Percentiles rank a stretch among this genome's conserved stretches.
Evolutionary conservation across 2,329 filamentous ascomycete species (phyloP).

Genomic region (Paecilomyces dactylethromorphus): DNA sequence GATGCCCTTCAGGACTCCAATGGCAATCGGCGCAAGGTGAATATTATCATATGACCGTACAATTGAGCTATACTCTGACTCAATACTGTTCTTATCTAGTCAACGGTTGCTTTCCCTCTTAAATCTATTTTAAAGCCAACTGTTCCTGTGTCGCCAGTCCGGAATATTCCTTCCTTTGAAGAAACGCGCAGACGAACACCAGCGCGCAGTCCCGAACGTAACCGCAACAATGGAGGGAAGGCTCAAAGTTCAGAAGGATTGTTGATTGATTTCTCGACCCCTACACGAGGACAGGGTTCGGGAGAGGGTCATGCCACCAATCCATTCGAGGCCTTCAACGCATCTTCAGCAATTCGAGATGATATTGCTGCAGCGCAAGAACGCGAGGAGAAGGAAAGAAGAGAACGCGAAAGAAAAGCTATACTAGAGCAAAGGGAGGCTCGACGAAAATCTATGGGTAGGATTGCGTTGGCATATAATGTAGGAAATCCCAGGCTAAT

Average conservation of each 20-base stretch:
- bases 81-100: conserved; percentile 19
- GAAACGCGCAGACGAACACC: conserved; percentile 40
- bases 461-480: neutral
- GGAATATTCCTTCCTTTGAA: conserved; percentile 57
- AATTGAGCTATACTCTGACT: conserved; percentile 6
- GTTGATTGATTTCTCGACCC: conserved; percentile 39
- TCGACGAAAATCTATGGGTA: conserved; percentile 79
- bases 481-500: neutral
- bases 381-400: conserved; percentile 59
- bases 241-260: conserved; percentile 23
- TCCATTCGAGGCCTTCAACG: conserved; percentile 41
- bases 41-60: conserved; percentile 13
- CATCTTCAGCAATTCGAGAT: conserved; percentile 29
- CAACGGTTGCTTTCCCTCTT: conserved; percentile 35
- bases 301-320: conserved; percentile 40
- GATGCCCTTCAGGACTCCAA: conserved; percentile 70
- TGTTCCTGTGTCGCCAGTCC: conserved; percentile 58
- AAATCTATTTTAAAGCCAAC: conserved; percentile 78
- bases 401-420: conserved; percentile 52
- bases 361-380: conserved; percentile 52
- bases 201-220: conserved; percentile 22
- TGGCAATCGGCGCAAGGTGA: conserved; percentile 75
- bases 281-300: conserved; percentile 22
- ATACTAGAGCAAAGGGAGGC: conserved; percentile 72
- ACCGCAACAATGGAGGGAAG: conserved; percentile 11